phyloP scores from a whole-genome alignment of 192 early-diverging fungal species.

The Entomortierella beljakovae region DNA sequence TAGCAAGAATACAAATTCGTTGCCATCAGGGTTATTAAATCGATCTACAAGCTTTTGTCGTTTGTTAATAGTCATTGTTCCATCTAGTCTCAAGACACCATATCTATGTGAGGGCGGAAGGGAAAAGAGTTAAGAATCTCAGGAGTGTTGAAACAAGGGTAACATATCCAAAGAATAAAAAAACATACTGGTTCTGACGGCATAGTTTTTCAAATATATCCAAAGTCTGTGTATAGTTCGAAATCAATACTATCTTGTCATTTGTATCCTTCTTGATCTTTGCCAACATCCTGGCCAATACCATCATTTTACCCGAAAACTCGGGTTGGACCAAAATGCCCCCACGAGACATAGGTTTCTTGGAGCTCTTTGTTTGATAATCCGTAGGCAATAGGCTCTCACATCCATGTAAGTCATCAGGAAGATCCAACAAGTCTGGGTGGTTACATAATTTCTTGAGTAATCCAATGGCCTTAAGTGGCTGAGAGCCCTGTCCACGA shows the following conservation, averaged over 20 bases:
- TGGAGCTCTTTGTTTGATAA: constrained; percentile 58
- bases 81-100: constrained; percentile 89
- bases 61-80: constrained; percentile 91
- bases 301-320: constrained; percentile 93
- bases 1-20: constrained; percentile 94
- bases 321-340: constrained; percentile 60
- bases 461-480: constrained; percentile 88
- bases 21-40: constrained; percentile 92
- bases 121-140: not conserved
- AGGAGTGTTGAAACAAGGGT: not conserved
- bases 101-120: constrained; percentile 53
- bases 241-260: constrained; percentile 98
- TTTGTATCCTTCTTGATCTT: constrained; percentile 75
- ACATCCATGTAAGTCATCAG: constrained; percentile 68
- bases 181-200: constrained; percentile 70
- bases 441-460: constrained; percentile 99
- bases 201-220: constrained; percentile 96
- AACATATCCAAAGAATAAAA: not conserved
- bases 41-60: constrained; percentile 95
- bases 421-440: constrained; percentile 85
- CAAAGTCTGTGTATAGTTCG: constrained; percentile 98
- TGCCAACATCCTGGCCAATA: constrained; percentile 81
- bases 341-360: constrained; percentile 41
- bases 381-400: constrained; percentile 64
- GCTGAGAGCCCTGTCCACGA: constrained; percentile 81